These are phyloP conservation scores for Leptographium radiaticola DNA, from an alignment of 2,329 filamentous ascomycete species.

Conservation along the genomic window DNA sequence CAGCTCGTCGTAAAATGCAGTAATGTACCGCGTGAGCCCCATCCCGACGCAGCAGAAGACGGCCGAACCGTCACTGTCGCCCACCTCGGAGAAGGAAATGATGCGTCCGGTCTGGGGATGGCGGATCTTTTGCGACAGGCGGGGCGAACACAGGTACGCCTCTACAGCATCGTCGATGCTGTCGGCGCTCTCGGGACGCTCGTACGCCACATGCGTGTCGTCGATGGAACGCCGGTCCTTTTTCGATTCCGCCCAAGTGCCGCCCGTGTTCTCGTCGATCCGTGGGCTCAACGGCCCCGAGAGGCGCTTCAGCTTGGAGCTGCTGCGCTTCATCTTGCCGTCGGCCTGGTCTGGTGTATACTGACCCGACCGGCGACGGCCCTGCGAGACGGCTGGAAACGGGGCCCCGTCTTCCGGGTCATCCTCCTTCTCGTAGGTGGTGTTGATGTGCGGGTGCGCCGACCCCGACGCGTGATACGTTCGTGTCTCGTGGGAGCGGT, in stretches of 20 bases:
- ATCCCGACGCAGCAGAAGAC: conserved; percentile 97
- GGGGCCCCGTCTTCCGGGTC: conserved; percentile 52
- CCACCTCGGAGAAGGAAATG: conserved; percentile 95
- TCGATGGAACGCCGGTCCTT: conserved; percentile 2
- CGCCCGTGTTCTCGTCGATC: conserved; percentile 19
- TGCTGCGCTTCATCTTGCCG: conserved; percentile 35
- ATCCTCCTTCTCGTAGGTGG: conserved; percentile 12
- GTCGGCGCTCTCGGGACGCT: conserved; percentile 66
- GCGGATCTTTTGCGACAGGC: conserved; percentile 75
- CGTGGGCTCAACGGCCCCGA: conserved; percentile 34
- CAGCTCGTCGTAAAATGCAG: conserved; percentile 93
- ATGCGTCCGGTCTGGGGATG: conserved; percentile 76
- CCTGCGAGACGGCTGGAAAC: conserved; percentile 54
- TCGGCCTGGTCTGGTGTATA: conserved; percentile 34
- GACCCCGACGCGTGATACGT: conserved; percentile 2
- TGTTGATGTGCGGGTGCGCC: neutral
- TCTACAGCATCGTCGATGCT: conserved; percentile 83
- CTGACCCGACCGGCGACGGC: conserved; percentile 35
- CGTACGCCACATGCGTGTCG: conserved; percentile 37
- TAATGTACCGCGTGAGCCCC: conserved; percentile 91
- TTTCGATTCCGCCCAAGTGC: conserved; percentile 20
- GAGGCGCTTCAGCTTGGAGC: conserved; percentile 44
- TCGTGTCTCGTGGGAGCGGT: neutral
- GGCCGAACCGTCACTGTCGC: conserved; percentile 78
- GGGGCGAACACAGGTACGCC: conserved; percentile 68